Base-by-base conservation (phyloP, 495 filamentous ascomycete species). In the Stereocaulon alpinum region DNA sequence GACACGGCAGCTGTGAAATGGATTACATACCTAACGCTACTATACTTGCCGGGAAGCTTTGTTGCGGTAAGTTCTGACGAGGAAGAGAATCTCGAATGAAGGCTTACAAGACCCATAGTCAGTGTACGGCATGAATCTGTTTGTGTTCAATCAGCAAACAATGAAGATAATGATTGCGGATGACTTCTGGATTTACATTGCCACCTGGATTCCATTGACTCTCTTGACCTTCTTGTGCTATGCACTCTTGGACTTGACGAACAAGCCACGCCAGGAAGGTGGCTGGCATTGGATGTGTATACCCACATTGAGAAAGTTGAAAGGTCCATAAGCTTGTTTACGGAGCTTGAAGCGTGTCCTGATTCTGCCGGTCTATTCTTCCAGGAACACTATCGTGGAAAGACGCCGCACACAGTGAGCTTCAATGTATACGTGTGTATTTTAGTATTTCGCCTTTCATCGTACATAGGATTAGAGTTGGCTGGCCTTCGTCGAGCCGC, bases 41-140 rank as follows among this genome's bases (percentile, higher is more conserved):
- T 67, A 9, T 67, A 67, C 37, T 43, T 67, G 12, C 65, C 65
- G 2, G 65, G 47, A 14, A 66, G 60, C 34, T 67, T 67, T 37
- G 54, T 62, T 40, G 60, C 55, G 11, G 62, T 64, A 45, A 59
- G 61, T 24, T 45, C 17, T 22, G 32, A 37, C 30, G 34, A 40
- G 4, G 6, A 17, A 15, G 20, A 15, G 20, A 15, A 15, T 20
- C 24, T 3, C 17, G 12, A 20, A 24, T 22, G 27, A 14, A 14
- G 12, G 32, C 42, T 44, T 4, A 29, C 34, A 14, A 44, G 7
- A 15, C 0, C 12, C 14, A 40, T 12, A 63, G 61, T 42, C 55
- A 4, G 17, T 63, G 20, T 63, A 49, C 3, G 61, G 61, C 6
- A 63, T 63, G 61, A 63, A 63, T 20, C 47, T 63, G 2, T 63